These are phyloP conservation scores for Lachancea meyersii DNA, from an alignment of 805 yeast genomes.

Conservation along the genomic window DNA sequence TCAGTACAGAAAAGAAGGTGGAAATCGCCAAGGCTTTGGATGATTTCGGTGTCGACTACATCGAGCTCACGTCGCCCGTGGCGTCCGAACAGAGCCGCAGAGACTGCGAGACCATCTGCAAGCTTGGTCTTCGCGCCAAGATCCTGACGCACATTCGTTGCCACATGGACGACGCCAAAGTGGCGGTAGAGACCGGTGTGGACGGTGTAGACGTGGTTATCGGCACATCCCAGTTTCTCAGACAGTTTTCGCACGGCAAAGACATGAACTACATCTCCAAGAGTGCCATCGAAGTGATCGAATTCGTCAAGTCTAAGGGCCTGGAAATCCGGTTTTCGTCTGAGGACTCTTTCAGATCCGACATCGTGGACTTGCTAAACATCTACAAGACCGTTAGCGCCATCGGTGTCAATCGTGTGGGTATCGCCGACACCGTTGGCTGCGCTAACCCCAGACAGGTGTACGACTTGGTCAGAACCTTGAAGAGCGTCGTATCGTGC, in stretches of 20 bases:
- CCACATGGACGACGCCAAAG: conserved; percentile 97
- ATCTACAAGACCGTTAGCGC: conserved; percentile 94
- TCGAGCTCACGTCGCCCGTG: conserved; percentile 97
- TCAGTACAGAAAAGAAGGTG: conserved; percentile 88
- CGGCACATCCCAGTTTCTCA: conserved; percentile 91
- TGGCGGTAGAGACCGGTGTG: conserved; percentile 97
- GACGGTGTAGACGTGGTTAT: conserved; percentile 98
- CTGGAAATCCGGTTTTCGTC: conserved; percentile 94
- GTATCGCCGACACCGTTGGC: conserved; percentile 98
- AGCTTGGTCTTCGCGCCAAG: conserved; percentile 94
- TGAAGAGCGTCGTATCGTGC: conserved; percentile 88
- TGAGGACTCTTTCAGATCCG: conserved; percentile 96
- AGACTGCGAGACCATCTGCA: conserved; percentile 98
- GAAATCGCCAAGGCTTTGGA: conserved; percentile 96
- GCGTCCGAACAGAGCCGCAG: conserved; percentile 89
- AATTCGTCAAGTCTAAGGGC: conserved; percentile 93
- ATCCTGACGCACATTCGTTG: conserved; percentile 95
- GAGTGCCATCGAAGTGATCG: conserved; percentile 92
- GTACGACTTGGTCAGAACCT: conserved; percentile 89
- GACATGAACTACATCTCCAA: conserved; percentile 97
- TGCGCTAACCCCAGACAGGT: conserved; percentile 99
- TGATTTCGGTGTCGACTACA: conserved; percentile 97
- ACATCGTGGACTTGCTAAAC: conserved; percentile 88
- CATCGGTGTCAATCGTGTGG: conserved; percentile 97
- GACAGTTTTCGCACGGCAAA: conserved; percentile 95